These are phyloP conservation scores for Apiospora malaysiana DNA, from an alignment of 2,329 filamentous ascomycete genomes.

Conservation along the genomic window DNA sequence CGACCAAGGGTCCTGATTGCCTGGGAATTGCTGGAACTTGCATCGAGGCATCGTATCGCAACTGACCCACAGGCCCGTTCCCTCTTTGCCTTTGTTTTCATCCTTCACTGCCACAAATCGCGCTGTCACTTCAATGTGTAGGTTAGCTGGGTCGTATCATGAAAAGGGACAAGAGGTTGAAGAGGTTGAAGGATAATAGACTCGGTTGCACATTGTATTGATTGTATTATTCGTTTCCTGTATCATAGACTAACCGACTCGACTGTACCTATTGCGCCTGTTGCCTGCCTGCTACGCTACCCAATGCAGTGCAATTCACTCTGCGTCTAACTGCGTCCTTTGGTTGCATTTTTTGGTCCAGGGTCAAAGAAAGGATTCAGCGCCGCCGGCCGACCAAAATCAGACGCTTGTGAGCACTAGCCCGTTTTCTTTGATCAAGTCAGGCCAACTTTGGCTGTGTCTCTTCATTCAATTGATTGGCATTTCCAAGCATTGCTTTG, in stretches of 20 bases:
- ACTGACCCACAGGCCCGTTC: conserved; percentile 7
- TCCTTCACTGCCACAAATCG: conserved; percentile 14
- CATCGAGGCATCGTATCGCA: conserved; percentile 10
- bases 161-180: conserved; percentile 3
- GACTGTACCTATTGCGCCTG: neutral
- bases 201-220: neutral
- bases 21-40: neutral
- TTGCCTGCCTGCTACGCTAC: neutral
- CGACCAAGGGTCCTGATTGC: conserved; percentile 25
- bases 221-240: neutral
- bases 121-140: neutral
- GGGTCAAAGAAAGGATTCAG: conserved; percentile 16
- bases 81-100: neutral
- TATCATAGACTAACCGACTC: neutral
- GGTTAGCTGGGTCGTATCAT: neutral
- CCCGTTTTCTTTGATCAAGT: conserved; percentile 13
- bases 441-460: neutral
- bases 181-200: neutral
- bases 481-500: conserved; percentile 16
- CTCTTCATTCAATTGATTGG: conserved; percentile 16
- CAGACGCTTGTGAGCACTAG: conserved; percentile 15
- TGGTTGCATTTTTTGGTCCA: conserved; percentile 2
- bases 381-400: neutral
- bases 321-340: conserved; percentile 17
- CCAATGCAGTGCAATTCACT: conserved; percentile 14